Evolutionary conservation across 2,329 filamentous ascomycete genomes (phyloP), one percentile per base, ranked within the genome.

Genomic region (Fusarium tricinctum): DNA sequence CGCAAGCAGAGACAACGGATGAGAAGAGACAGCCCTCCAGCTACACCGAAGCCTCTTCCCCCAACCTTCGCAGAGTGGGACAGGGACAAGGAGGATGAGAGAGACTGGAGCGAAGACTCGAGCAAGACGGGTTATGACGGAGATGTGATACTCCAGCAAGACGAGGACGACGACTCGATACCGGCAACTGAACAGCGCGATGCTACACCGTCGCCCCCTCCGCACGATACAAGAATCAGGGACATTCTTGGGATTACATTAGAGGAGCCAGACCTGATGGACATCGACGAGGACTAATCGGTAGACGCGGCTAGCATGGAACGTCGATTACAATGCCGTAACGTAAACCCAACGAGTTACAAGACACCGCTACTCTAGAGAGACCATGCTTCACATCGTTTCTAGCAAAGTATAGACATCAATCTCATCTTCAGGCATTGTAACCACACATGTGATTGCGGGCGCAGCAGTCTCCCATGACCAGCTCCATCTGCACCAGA

Each of bases 361-460:
- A 22, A 20, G 42, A 63, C 42, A 56, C 43, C 23, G 35, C 23
- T 20, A 53, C 30, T 32, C 17, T 45, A n/a, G 17, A 19, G 17
- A 30, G 32, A 54, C 13, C 17, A 26, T 20, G n/a, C 26, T 38
- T 14, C 28, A 32, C 28, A 62, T 47, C 7, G 35, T 43, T 62
- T 54, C 35, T n/a, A 62, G 35, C 22, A 62, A 22, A 26, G 57
- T 39, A 56, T 48, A 48, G 43, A 50, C 35, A 62, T 48, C 20
- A n/a, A 56, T 42, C 55, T 42, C 52, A 44, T 49, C 28, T 56
- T 40, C 47, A 46, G 22, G 46, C n/a, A 40, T 35, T 40, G 10
- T 10, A 32, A 45, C 26, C 12, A 33, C 9, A 58, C 59, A 46
- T 64, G 59, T 50, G 60, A 64, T 38, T 50, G 51, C 33, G 61